Percentiles rank a stretch among this genome's conserved stretches.
phyloP scores from a whole-genome alignment of 176 grass and related monocot species.

The Eleusine coracana region DNA sequence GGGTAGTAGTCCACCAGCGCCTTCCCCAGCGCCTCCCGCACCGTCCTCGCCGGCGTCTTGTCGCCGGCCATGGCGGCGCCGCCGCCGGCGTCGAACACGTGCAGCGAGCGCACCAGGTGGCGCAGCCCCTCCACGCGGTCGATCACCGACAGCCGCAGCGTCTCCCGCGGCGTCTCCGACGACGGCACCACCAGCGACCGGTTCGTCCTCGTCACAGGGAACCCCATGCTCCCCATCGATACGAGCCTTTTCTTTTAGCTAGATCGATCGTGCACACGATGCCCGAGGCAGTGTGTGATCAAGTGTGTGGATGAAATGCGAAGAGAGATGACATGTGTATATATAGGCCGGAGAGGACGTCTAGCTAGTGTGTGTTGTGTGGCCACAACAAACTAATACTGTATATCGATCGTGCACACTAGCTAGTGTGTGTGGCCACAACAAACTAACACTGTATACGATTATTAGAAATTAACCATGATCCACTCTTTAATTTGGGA shows the following conservation, averaged over 20 bases:
- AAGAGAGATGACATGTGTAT: background rate
- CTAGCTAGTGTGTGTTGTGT: background rate
- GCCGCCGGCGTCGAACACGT: slow-evolving; percentile 42
- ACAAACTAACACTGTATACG: background rate
- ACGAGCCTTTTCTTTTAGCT: too few relatives aligned
- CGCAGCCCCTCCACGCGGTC: slow-evolving; percentile 80
- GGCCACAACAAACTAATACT: background rate
- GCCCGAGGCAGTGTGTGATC: background rate
- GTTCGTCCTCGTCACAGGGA: slow-evolving; percentile 57
- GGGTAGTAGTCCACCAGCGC: slow-evolving; percentile 81
- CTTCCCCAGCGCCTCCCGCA: slow-evolving; percentile 59
- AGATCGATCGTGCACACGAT: too few relatives aligned
- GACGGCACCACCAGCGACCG: slow-evolving; percentile 51
- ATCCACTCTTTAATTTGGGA: background rate
- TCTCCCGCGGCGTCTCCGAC: slow-evolving; percentile 54
- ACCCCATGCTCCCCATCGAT: slow-evolving; percentile 42
- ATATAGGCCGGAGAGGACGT: slow-evolving; percentile 2
- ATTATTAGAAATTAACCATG: too few relatives aligned
- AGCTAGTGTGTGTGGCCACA: background rate
- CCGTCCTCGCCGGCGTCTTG: slow-evolving; percentile 25
- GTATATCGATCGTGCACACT: too few relatives aligned
- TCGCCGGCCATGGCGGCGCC: background rate
- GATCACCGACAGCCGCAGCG: slow-evolving; percentile 64
- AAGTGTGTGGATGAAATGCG: background rate
- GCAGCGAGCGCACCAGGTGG: slow-evolving; percentile 74